Percentiles rank a stretch among this genome's conserved stretches.
phyloP scores from a whole-genome alignment of 257 asterid genomes.

The Capsicum rhomboideum region DNA sequence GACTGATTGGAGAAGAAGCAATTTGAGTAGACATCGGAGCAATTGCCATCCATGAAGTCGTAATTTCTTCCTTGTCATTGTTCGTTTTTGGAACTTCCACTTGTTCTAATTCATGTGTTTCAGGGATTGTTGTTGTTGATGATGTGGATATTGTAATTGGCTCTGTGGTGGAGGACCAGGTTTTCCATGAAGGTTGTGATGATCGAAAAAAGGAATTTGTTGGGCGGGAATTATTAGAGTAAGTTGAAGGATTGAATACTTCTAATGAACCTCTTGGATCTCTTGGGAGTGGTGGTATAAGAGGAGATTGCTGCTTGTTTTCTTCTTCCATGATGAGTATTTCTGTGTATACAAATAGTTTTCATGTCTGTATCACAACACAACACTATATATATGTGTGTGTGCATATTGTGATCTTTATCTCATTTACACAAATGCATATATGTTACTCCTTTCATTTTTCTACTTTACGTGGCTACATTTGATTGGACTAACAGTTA shows the following conservation, averaged over 20 bases:
- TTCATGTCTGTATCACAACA: not conserved
- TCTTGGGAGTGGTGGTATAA: slow-evolving; percentile 50
- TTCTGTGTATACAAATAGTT: slow-evolving; percentile 4
- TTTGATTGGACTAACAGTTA: not conserved
- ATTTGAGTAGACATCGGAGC: not conserved
- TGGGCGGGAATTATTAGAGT: slow-evolving; percentile 9
- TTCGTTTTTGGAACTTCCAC: not conserved
- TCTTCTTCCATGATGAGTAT: slow-evolving; percentile 37
- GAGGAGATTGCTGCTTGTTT: slow-evolving; percentile 26
- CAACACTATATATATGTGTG: not conserved
- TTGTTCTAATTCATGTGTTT: not conserved
- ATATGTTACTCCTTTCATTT: too few species aligned
- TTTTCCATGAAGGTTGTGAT: slow-evolving; percentile 41
- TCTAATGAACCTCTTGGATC: slow-evolving; percentile 82
- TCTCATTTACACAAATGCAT: not conserved
- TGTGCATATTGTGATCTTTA: not conserved
- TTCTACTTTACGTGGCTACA: not conserved
- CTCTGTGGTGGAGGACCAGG: slow-evolving; percentile 18
- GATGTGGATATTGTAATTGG: not conserved
- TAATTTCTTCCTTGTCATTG: slow-evolving; percentile 9
- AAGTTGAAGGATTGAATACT: slow-evolving; percentile 66
- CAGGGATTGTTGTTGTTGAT: not conserved
- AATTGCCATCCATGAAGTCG: slow-evolving; percentile 80
- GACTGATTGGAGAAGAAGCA: not conserved
- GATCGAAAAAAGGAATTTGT: slow-evolving; percentile 30